Evolutionary conservation across 2,329 filamentous ascomycete genomes (phyloP).

Genomic region (Nakataea oryzae): DNA sequence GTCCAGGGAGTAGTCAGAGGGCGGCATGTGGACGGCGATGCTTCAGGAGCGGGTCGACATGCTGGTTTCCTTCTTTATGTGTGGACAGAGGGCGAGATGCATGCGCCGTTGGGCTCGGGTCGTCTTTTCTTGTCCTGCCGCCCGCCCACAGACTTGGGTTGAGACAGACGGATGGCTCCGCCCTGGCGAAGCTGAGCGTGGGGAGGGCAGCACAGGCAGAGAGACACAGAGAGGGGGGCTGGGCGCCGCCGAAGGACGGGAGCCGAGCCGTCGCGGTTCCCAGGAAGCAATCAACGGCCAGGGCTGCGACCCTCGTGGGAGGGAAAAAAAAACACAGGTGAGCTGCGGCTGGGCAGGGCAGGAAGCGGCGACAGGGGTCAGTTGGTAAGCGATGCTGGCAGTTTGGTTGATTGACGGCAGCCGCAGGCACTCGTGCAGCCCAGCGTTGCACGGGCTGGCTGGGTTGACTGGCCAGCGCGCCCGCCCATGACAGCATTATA

Average conservation of each 20-base stretch:
- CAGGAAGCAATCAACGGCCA: slow-evolving; percentile 1
- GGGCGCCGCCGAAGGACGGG: neutral
- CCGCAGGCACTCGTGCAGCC: neutral
- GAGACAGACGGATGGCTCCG: neutral
- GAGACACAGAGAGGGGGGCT: neutral
- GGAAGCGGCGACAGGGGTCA: neutral
- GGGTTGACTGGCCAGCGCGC: neutral
- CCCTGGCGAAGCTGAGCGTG: neutral
- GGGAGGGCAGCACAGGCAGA: neutral
- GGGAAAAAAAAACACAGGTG: slow-evolving; percentile 12
- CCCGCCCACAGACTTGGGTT: neutral
- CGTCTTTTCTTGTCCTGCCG: neutral
- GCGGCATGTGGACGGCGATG: slow-evolving; percentile 1
- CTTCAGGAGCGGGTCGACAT: neutral
- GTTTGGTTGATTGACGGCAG: neutral
- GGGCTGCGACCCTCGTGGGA: neutral
- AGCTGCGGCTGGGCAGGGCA: slow-evolving; percentile 7
- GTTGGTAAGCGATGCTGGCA: neutral
- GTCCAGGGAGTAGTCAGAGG: neutral
- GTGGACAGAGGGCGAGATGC: neutral
- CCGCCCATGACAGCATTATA: neutral
- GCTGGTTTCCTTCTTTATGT: slow-evolving; percentile 1
- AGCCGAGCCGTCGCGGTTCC: slow-evolving; percentile 5
- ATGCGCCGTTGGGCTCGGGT: neutral
- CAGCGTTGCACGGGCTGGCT: neutral